A percentile compares a stretch with the other conserved stretches of the same genome.
Conservation (phyloP, 2,329 filamentous ascomycete genomes). For the Alternaria rosae region DNA sequence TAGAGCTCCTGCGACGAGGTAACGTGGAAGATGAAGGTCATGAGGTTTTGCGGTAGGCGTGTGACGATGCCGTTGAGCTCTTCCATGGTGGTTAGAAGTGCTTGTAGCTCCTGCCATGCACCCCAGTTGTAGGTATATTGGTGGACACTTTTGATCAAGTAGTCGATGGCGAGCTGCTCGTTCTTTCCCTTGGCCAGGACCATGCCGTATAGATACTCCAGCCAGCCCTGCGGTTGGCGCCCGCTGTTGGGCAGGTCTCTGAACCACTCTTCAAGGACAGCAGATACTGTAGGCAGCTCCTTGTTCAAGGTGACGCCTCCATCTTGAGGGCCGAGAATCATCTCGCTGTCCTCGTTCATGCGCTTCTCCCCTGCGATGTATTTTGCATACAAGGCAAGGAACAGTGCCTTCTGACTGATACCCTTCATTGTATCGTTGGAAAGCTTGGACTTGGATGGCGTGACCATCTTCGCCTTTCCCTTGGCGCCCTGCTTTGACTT, state of each 20-base stretch:
- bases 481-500: slow-evolving; percentile 58
- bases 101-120: slow-evolving; percentile 91
- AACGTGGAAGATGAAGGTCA: slow-evolving; percentile 92
- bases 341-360: slow-evolving; percentile 95
- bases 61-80: slow-evolving; percentile 78
- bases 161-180: slow-evolving; percentile 81
- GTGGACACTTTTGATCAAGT: slow-evolving; percentile 87
- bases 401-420: slow-evolving; percentile 89
- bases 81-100: slow-evolving; percentile 78
- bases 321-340: slow-evolving; percentile 94
- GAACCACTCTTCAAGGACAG: slow-evolving; percentile 83
- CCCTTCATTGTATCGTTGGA: slow-evolving; percentile 51
- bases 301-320: slow-evolving; percentile 84
- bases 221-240: slow-evolving; percentile 82
- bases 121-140: slow-evolving; percentile 96
- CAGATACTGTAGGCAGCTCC: slow-evolving; percentile 77
- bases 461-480: slow-evolving; percentile 62
- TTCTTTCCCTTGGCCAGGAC: slow-evolving; percentile 91
- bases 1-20: slow-evolving; percentile 92
- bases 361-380: slow-evolving; percentile 94
- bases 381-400: slow-evolving; percentile 90
- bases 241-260: slow-evolving; percentile 65
- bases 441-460: slow-evolving; percentile 46
- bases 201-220: slow-evolving; percentile 92
- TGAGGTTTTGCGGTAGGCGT: slow-evolving; percentile 85